These are phyloP conservation scores for Sistotremastrum suecicum DNA, from an alignment of 768 basidiomycete species.

Conservation along the genomic window DNA sequence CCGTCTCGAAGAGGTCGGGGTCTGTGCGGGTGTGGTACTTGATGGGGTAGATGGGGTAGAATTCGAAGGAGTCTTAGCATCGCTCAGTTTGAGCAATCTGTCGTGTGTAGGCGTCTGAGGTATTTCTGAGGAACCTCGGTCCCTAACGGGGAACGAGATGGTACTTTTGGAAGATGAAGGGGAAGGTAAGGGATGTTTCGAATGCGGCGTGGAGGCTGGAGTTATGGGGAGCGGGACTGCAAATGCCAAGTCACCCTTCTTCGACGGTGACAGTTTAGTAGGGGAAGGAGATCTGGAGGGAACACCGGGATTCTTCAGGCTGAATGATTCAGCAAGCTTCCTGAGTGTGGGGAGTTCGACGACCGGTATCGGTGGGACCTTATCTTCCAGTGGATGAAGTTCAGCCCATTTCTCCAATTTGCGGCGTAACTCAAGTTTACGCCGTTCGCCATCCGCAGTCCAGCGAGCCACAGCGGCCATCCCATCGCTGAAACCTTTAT, in stretches of 20 bases:
- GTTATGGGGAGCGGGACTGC: conserved; percentile 36
- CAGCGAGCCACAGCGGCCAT: conserved; percentile 84
- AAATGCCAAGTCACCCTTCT: conserved; percentile 21
- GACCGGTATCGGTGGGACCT: conserved; percentile 46
- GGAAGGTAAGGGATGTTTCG: conserved; percentile 7
- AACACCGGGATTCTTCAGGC: conserved; percentile 32
- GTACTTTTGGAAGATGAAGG: conserved; percentile 32
- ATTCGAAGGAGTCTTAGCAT: conserved; percentile 20
- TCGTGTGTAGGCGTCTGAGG: conserved; percentile 46
- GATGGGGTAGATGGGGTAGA: conserved; percentile 26
- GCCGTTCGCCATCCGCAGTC: conserved; percentile 55
- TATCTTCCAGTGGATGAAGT: conserved; percentile 31
- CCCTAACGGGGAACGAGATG: conserved; percentile 26
- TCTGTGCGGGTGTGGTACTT: conserved; percentile 38
- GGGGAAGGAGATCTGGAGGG: conserved; percentile 23
- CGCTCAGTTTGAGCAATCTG: conserved; percentile 8
- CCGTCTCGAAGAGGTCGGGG: conserved; percentile 61
- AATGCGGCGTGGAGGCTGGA: conserved; percentile 15
- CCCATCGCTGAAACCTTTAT: conserved; percentile 66
- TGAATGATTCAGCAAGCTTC: conserved; percentile 40
- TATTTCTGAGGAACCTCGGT: too few relatives aligned
- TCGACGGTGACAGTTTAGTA: conserved; percentile 22
- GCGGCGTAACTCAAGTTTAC: conserved; percentile 39
- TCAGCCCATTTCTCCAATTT: conserved; percentile 55
- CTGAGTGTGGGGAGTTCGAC: conserved; percentile 51